Conservation (phyloP, 163 green algal genomes). For the Chlamydomonas reinhardtii region DNA sequence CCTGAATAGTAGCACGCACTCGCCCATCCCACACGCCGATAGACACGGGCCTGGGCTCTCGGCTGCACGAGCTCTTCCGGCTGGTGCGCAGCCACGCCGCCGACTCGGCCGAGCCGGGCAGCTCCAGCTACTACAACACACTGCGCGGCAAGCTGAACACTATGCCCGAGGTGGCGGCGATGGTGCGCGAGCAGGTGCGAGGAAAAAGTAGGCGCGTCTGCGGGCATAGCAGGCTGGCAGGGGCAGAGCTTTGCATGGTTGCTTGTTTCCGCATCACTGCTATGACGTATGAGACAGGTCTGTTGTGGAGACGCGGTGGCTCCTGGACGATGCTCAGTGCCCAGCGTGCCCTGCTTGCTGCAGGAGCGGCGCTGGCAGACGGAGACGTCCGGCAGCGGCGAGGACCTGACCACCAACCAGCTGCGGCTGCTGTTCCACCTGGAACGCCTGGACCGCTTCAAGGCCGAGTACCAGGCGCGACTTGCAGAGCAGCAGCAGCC, state of each 20-base stretch:
- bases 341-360: not conserved
- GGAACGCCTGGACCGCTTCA: slow-evolving; percentile 12
- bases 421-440: slow-evolving; percentile 32
- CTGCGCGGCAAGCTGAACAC: not conserved
- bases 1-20: no score
- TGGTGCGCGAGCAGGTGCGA: slow-evolving; percentile 17
- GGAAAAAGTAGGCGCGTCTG: not conserved
- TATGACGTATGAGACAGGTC: no score
- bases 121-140: slow-evolving; percentile 8
- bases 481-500: not conserved
- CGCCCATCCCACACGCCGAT: no score
- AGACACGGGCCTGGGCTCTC: not conserved
- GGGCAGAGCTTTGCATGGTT: no score
- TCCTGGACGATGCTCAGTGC: no score
- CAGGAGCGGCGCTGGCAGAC: slow-evolving; percentile 18
- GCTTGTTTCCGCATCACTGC: no score
- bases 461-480: slow-evolving; percentile 8
- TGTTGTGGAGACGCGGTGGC: no score
- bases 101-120: slow-evolving; percentile 1
- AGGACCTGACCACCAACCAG: slow-evolving; percentile 3
- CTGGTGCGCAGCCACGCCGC: not conserved
- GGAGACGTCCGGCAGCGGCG: slow-evolving; percentile 7
- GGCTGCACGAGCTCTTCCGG: not conserved
- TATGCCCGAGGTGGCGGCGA: not conserved
- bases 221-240: no score